phyloP scores from a whole-genome alignment of 805 yeast genomes.

The Lipomyces kockii region DNA sequence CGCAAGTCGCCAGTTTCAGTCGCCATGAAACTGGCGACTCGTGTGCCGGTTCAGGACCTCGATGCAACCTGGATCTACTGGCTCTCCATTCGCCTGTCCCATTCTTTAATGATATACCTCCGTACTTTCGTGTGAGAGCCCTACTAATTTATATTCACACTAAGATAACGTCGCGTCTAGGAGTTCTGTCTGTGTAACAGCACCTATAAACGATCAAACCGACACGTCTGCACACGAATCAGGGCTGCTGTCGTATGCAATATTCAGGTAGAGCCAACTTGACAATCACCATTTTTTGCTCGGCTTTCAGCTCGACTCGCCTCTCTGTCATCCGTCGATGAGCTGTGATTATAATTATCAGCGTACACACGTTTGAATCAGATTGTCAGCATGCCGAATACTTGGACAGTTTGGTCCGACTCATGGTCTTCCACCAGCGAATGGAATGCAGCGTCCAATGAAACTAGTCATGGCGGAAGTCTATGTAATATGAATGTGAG shows the following conservation, averaged over 20 bases:
- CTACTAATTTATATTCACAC: background rate
- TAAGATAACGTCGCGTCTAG: background rate
- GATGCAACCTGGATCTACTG: too few species aligned
- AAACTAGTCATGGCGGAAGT: constrained; percentile 1
- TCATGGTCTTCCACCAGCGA: background rate
- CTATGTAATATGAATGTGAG: constrained; percentile 9
- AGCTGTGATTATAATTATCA: background rate
- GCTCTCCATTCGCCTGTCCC: background rate
- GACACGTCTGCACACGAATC: background rate
- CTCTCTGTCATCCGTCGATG: background rate
- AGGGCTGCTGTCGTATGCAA: too few species aligned
- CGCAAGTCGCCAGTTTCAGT: too few species aligned
- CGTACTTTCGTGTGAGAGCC: background rate
- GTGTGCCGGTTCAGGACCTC: too few species aligned
- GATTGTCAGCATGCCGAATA: background rate
- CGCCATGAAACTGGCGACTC: too few species aligned
- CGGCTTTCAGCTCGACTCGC: background rate
- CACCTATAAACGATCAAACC: background rate
- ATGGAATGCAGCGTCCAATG: background rate
- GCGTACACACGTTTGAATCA: background rate
- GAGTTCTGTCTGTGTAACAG: background rate
- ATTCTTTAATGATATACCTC: background rate
- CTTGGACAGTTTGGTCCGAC: background rate
- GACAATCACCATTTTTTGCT: too few species aligned
- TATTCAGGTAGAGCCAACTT: too few species aligned